Evolutionary conservation across 257 asterid species (phyloP), one percentile per base, ranked within the genome.

Genomic region (Solanum sejunctum): DNA sequence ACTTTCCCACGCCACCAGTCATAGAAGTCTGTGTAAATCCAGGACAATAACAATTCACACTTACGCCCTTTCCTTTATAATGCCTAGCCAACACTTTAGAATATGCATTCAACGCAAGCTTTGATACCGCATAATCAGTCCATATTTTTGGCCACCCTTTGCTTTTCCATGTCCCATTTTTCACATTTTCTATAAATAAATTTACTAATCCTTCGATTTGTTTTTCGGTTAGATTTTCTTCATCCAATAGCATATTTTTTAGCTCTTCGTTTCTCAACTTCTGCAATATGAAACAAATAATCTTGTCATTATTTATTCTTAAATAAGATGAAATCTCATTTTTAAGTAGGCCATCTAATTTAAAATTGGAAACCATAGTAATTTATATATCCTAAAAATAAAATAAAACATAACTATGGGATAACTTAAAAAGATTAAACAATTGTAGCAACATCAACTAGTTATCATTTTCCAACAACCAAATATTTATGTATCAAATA

Each of bases 91-190:
- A 69, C 17, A 94, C 64, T 70, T 85, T 88, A 6, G 98, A 87
- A 78, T 93, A 92, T 43, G 97, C 91, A 89, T 92, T 92, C 0
- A 94, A 88, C 4, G 94, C 97, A 86, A 94, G 85, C 78, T 94
- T 94, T 41, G 98, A 94, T 28, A 94, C 94, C 20, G 98, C 91
- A 83, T 94, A 93, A 58, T 94, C 98, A 3, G 97, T 92, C 98
- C 98, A 94, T 6, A 92, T 86, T 72, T 88, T 81, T 5, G 98
- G 97, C 98, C 98, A 94, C 15, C 98, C 98, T 43, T 89, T 86
- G 39, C 67, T 88, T 87, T 87, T 43, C 94, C 97, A 94, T 18
- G 86, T 91, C 83, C 90, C 94, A 41, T 83, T 86, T 71, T 88
- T 93, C 82, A 91, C 96, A 28, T 89, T 73, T n/a, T 90, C 90